A percentile compares a stretch with the other conserved stretches of the same genome.
These are phyloP conservation scores for Cornus controversa DNA, from an alignment of 148 eudicot species.

Conservation along the genomic window DNA sequence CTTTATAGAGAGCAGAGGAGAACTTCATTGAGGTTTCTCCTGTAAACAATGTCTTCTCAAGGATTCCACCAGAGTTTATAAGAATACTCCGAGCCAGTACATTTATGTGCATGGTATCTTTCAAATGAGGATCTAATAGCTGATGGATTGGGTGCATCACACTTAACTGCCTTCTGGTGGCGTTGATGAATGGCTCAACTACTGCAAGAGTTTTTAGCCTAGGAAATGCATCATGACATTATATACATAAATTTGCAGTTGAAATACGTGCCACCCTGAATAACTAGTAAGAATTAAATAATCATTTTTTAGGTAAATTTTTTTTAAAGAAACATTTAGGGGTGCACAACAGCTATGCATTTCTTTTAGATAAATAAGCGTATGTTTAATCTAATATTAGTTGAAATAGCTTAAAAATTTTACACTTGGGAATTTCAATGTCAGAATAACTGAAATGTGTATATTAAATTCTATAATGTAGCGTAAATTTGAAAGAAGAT, in stretches of 20 bases:
- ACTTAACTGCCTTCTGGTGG: conserved; percentile 33
- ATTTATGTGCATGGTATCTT: conserved; percentile 34
- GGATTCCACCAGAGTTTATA: conserved; percentile 30
- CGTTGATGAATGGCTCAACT: conserved; percentile 38
- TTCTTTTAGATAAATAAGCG: too few species aligned
- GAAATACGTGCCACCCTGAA: too few species aligned
- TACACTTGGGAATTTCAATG: too few species aligned
- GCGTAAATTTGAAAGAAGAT: too few species aligned
- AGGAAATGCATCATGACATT: not conserved
- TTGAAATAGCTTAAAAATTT: too few species aligned
- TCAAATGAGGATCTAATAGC: conserved; percentile 34
- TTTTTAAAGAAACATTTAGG: too few species aligned
- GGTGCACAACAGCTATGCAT: too few species aligned
- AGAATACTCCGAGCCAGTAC: conserved; percentile 28
- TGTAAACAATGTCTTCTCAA: conserved; percentile 26
- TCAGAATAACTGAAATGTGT: too few species aligned
- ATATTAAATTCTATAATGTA: too few species aligned
- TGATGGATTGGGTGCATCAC: conserved; percentile 32
- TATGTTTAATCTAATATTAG: too few species aligned
- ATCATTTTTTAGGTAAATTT: too few species aligned
- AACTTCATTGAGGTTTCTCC: conserved; percentile 28
- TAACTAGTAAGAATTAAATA: too few species aligned
- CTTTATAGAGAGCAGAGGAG: conserved; percentile 29
- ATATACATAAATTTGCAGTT: not conserved
- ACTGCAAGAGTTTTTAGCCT: conserved; percentile 40